phyloP scores from a whole-genome alignment of 352 stramenopile species.

The Phytophthora colocasiae region DNA sequence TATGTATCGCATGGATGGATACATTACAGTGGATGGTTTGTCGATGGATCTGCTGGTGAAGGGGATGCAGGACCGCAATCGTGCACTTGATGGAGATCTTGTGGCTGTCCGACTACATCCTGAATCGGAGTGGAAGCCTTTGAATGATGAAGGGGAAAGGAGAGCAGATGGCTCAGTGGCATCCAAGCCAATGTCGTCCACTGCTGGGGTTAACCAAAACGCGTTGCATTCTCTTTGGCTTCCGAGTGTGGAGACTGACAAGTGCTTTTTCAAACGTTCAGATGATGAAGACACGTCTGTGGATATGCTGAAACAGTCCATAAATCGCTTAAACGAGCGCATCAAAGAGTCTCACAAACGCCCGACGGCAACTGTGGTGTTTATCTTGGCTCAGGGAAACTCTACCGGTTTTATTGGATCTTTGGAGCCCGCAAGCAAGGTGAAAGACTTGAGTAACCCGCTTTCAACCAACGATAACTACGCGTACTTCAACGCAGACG shows the following conservation, averaged over 20 bases:
- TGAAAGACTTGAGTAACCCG: conserved; percentile 36
- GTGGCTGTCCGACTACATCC: conserved; percentile 70
- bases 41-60: conserved; percentile 79
- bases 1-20: conserved; percentile 77
- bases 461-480: conserved; percentile 64
- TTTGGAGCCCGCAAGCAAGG: conserved; percentile 61
- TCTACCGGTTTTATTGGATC: conserved; percentile 67
- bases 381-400: conserved; percentile 68
- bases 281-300: conserved; percentile 22
- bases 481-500: conserved; percentile 78
- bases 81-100: conserved; percentile 82
- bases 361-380: conserved; percentile 75
- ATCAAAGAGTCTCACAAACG: conserved; percentile 43
- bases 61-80: conserved; percentile 74
- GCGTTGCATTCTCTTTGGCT: conserved; percentile 58
- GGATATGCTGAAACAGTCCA: conserved; percentile 36
- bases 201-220: conserved; percentile 37
- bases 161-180: background rate
- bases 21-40: conserved; percentile 80
- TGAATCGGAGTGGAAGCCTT: conserved; percentile 62
- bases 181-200: conserved; percentile 33
- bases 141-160: conserved; percentile 35
- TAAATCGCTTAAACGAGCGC: conserved; percentile 39
- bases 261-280: conserved; percentile 40
- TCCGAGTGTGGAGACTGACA: conserved; percentile 44